These are phyloP conservation scores for Musa troglodytarum DNA, from an alignment of 176 grass and related monocot genomes.

Conservation along the genomic window DNA sequence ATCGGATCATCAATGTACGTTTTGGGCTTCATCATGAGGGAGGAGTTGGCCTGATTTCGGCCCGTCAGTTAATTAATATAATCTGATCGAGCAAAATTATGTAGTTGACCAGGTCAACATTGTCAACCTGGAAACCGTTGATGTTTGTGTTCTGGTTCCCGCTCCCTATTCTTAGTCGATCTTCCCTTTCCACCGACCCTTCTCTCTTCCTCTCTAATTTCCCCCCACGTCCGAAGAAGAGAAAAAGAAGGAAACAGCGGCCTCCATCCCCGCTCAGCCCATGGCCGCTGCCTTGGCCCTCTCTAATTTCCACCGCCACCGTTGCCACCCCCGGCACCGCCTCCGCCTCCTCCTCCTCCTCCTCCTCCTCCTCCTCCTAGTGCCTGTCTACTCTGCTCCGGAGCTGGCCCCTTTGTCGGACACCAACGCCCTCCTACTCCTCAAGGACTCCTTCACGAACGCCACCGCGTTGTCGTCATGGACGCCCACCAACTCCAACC, in stretches of 20 bases:
- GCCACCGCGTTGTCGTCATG: neutral
- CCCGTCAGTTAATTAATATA: neutral
- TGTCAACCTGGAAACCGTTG: neutral
- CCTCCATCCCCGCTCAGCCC: neutral
- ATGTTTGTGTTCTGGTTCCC: neutral
- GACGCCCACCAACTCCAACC: constrained; percentile 11
- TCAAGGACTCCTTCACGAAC: constrained; percentile 8
- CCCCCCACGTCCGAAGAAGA: no score
- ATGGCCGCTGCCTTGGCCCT: constrained; percentile 8
- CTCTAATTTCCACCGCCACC: neutral
- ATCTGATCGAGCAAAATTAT: neutral
- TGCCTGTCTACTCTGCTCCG: no score
- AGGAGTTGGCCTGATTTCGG: no score
- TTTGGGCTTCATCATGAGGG: no score
- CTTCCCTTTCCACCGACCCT: neutral
- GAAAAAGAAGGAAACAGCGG: neutral
- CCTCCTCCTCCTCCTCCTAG: neutral
- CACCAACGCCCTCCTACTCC: neutral
- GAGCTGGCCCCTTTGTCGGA: neutral
- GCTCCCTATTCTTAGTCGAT: neutral
- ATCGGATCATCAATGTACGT: no score
- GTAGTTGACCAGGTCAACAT: neutral
- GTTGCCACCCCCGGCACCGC: neutral
- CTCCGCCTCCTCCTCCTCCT: neutral
- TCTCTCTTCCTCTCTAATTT: neutral